Evolutionary conservation across 345 rosid genomes (phyloP).

Genomic region (Sonneratia caseolaris): DNA sequence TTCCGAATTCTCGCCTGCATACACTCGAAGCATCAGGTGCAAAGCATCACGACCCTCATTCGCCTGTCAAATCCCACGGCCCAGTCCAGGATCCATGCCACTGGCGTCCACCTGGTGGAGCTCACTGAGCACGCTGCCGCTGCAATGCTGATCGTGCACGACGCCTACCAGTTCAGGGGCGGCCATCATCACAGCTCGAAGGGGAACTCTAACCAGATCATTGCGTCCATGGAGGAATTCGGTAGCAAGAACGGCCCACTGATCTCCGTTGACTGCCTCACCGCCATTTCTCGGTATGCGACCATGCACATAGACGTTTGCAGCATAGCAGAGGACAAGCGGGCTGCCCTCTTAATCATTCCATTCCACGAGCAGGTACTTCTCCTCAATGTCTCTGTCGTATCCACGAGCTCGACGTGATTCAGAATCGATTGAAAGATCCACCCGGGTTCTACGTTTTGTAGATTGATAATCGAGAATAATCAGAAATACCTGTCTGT

Average conservation of each 20-base stretch:
- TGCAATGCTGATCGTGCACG: constrained; percentile 51
- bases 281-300: constrained; percentile 42
- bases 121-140: constrained; percentile 24
- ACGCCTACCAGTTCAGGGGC: constrained; percentile 14
- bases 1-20: constrained; percentile 30
- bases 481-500: not conserved
- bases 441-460: not conserved
- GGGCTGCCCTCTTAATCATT: constrained; percentile 32
- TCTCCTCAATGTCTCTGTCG: not conserved
- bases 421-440: too few species aligned
- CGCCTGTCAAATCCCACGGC: constrained; percentile 30
- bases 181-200: constrained; percentile 5
- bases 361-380: constrained; percentile 34
- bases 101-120: constrained; percentile 47
- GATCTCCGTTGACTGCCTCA: constrained; percentile 28
- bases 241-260: constrained; percentile 12
- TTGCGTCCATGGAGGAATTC: constrained; percentile 23
- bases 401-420: too few species aligned
- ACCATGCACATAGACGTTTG: constrained; percentile 61
- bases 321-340: constrained; percentile 52
- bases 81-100: constrained; percentile 25
- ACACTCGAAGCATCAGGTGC: constrained; percentile 22
- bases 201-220: constrained; percentile 26
- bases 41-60: constrained; percentile 37
- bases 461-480: not conserved